Base-by-base conservation (phyloP, 2,329 filamentous ascomycete species). In the Ascochyta viciae-villosae region DNA sequence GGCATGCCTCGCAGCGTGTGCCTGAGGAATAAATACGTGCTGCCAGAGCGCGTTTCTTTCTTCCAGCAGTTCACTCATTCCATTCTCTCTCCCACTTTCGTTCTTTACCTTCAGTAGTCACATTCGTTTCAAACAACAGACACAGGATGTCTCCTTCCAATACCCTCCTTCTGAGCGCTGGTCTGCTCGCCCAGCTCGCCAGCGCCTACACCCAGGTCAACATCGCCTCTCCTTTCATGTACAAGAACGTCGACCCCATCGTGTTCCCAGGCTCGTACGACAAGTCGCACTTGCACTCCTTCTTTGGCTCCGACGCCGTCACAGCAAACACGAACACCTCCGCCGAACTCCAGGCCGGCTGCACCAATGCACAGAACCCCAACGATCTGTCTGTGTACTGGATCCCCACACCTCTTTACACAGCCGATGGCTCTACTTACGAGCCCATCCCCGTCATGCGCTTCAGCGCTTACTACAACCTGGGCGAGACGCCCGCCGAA, bases 311-410 rank as follows among this genome's bases (percentile, higher is more conserved):
- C 5, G 78, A 81, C 55, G 74, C 72, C 40, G 70, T 80, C 15
- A 78, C 76, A 12, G 70, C 68, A 26, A 70, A 71, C 55, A 76
- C 76, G 12, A 76, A 70, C 8, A 76, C 72, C 1, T 76, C 71
- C 24, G 68, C 70, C 3, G 68, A 73, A 51, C 71, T 82, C 1
- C 78, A 79, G 37, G 61, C 66, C 3, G 80, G 80, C 8, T 82
- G 80, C 71, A 77, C 78, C 9, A 77, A 73, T 8, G 76, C 72
- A 15, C 68, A 80, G 57, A 82, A 82, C 67, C 76, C 78, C 19
- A 82, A 82, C 50, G 80, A 82, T 53, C 66, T 80, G 1, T 80
- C 77, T 0, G 68, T 75, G 4, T 82, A 82, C 72, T 82, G 77
- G 80, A 71, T 76, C 0, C 79, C 79, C 0, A 81, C 79, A 0